Percentiles rank a stretch among this genome's conserved stretches.
phyloP scores from a whole-genome alignment of 768 basidiomycete genomes.

The Naganishia kalamii region DNA sequence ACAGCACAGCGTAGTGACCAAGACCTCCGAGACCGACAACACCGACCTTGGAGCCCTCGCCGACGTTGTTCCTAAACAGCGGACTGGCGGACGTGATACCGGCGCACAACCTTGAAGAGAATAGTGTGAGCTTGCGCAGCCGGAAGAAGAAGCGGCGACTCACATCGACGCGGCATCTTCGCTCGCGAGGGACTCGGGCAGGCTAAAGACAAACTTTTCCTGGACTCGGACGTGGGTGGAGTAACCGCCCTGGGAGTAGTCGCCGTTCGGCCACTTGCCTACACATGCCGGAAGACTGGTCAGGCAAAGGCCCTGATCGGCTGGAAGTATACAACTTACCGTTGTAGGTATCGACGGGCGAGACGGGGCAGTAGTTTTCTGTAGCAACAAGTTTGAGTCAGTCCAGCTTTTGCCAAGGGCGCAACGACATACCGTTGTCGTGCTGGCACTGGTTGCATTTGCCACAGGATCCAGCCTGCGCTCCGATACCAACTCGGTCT shows the following conservation, averaged over 20 bases:
- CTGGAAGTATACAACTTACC: slow-evolving; percentile 23
- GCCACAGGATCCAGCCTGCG: slow-evolving; percentile 56
- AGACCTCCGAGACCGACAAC: slow-evolving; percentile 61
- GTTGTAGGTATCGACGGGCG: slow-evolving; percentile 43
- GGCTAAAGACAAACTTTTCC: slow-evolving; percentile 55
- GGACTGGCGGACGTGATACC: slow-evolving; percentile 64
- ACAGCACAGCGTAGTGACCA: slow-evolving; percentile 48
- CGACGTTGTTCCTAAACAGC: slow-evolving; percentile 54
- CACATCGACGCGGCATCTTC: slow-evolving; percentile 58
- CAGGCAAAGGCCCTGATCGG: slow-evolving; percentile 6
- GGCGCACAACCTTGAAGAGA: slow-evolving; percentile 51
- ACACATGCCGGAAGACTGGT: not conserved
- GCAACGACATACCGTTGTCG: slow-evolving; percentile 36
- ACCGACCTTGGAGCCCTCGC: slow-evolving; percentile 62
- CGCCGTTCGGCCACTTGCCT: slow-evolving; percentile 40
- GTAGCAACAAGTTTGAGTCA: not conserved
- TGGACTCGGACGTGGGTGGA: slow-evolving; percentile 51
- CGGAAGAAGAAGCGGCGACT: slow-evolving; percentile 11
- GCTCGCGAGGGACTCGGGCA: slow-evolving; percentile 55
- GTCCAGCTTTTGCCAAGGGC: not conserved
- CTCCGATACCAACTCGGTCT: slow-evolving; percentile 56
- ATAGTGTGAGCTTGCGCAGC: not conserved
- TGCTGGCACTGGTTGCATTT: slow-evolving; percentile 28
- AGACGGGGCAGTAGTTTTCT: slow-evolving; percentile 19
- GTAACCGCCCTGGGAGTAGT: slow-evolving; percentile 52